Conservation (phyloP, 768 basidiomycete species). For the Mycena latifolia region DNA sequence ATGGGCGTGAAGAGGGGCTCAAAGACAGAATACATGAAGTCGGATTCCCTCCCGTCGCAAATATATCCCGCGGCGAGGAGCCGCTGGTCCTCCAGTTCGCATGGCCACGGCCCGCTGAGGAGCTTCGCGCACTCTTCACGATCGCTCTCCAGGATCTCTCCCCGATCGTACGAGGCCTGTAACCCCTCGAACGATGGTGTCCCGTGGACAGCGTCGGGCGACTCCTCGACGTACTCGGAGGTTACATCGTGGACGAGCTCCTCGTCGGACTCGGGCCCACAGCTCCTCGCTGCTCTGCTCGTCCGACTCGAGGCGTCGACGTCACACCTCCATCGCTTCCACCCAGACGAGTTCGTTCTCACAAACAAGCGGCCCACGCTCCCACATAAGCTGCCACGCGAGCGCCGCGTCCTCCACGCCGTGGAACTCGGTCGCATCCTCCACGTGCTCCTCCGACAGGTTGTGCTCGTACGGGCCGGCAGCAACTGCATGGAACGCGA, state of each 20-base stretch:
- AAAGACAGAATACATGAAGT: not conserved
- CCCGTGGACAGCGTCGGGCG: not conserved
- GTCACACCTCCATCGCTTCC: conserved; percentile 1
- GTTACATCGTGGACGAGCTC: too few relatives aligned
- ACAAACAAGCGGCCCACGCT: not conserved
- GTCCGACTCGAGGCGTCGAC: not conserved
- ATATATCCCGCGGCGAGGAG: not conserved
- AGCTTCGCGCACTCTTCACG: not conserved
- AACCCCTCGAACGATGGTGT: not conserved
- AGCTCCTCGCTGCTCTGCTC: not conserved
- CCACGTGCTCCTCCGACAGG: too few relatives aligned
- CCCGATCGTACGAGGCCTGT: not conserved
- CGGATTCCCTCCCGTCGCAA: not conserved
- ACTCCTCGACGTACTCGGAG: too few relatives aligned
- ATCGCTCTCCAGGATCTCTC: not conserved
- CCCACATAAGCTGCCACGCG: not conserved
- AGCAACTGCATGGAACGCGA: too few relatives aligned
- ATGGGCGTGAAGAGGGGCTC: too few relatives aligned
- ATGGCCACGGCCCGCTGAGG: not conserved
- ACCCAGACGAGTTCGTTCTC: conserved; percentile 3
- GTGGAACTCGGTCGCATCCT: too few relatives aligned
- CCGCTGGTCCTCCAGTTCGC: conserved; percentile 8
- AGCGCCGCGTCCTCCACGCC: not conserved
- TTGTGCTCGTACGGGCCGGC: too few relatives aligned
- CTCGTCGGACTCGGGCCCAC: not conserved